Percentiles rank a stretch among this genome's conserved stretches.
phyloP scores from a whole-genome alignment of 73 alveolate species.

The Tetrahymena malaccensis region DNA sequence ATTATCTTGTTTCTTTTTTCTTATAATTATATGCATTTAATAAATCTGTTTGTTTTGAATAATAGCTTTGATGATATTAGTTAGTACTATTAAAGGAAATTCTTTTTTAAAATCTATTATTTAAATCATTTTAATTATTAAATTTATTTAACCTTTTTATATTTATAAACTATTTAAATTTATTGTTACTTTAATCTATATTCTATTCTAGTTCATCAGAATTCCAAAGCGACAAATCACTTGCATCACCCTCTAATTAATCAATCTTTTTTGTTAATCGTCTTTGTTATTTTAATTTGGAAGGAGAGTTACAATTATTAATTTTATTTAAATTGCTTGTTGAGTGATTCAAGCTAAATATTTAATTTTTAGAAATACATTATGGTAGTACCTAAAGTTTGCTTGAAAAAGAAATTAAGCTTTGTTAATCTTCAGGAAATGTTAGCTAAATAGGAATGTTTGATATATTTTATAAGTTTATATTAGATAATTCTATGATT shows the following conservation, averaged over 20 bases:
- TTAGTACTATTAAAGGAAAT: neutral
- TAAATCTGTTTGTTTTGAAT: neutral
- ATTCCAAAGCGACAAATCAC: neutral
- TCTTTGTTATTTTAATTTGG: neutral
- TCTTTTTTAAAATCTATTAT: too few relatives aligned
- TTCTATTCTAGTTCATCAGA: neutral
- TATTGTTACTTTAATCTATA: neutral
- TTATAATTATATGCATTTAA: too few relatives aligned
- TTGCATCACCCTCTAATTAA: neutral
- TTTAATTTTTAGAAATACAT: too few relatives aligned
- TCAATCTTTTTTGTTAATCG: neutral
- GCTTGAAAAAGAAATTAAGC: neutral
- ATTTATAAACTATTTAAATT: too few relatives aligned
- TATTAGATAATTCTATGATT: neutral
- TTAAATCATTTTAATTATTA: too few relatives aligned
- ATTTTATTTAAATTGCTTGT: neutral
- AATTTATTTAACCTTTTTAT: neutral
- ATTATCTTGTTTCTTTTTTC: neutral
- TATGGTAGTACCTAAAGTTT: neutral
- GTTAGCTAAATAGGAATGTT: neutral
- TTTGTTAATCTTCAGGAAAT: neutral
- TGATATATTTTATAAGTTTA: neutral
- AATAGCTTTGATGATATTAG: neutral
- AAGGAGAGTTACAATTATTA: neutral
- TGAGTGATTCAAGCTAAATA: neutral